Base-by-base conservation (phyloP, 257 asterid genomes). In the Osmanthus fragrans region DNA sequence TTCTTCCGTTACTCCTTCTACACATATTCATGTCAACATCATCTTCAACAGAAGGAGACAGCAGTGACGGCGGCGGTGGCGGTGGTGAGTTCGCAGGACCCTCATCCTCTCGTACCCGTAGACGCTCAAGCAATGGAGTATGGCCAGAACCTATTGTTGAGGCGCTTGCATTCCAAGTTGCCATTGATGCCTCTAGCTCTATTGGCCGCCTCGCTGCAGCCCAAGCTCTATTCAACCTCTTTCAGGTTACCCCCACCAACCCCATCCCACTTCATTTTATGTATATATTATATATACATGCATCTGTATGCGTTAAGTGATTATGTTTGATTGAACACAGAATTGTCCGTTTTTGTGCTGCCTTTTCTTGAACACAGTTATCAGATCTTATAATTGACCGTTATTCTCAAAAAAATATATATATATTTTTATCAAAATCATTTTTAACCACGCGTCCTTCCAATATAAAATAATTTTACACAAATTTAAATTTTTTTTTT, bases 111-210 rank as follows among this genome's bases (percentile, higher is more conserved):
- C 73, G 84, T 1, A 71, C 77, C 34, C 82, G 82, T 21, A 65
- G 83, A 58, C 67, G 87, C 37, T 73, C 58, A 6, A 82, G 73
- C 33, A 72, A 63, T 68, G 77, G 80, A 23, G 87, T 86, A 4
- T 86, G 87, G 89, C 87, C 87, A 6, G 89, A 80, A 32, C 87
- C 82, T 5, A 79, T 86, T 32, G 75, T 86, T 19, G 89, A 86
- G 49, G 81, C 89, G 7, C 73, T 86, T 3, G 87, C 89, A 56
- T 32, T n/a, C 29, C 83, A 79, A 77, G 79, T 86, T 7, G 83
- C 87, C 70, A 37, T 81, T 66, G 80, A 77, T 58, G 84, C 89
- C 10, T 80, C 84, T 63, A 47, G 40, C 32, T 81, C 84, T 5
- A 37, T 42, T 63, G 87, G 86, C 4, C 86, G 84, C 9, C 81